A percentile compares a stretch with the other conserved stretches of the same genome.
Evolutionary conservation across 2,329 filamentous ascomycete species (phyloP).

Genomic region (Trichophyton verrucosum): DNA sequence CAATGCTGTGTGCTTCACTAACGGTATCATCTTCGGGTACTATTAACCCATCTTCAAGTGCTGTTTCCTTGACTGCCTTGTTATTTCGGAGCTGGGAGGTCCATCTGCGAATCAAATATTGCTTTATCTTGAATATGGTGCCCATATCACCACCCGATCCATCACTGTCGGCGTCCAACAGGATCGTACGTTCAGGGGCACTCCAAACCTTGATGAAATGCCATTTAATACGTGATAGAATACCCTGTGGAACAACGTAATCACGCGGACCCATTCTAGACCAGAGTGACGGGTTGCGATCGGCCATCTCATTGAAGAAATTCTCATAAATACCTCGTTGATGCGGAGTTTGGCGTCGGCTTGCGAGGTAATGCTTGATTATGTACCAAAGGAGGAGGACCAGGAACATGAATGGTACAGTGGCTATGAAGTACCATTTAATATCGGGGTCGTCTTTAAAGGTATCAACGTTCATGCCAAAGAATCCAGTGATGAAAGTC

Average conservation of each 20-base stretch:
- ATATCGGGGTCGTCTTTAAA: slow-evolving; percentile 34
- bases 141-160: slow-evolving; percentile 23
- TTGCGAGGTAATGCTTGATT: slow-evolving; percentile 35
- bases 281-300: slow-evolving; percentile 38
- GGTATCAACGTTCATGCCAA: slow-evolving; percentile 40
- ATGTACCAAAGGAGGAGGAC: slow-evolving; percentile 38
- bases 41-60: slow-evolving; percentile 12
- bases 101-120: slow-evolving; percentile 31
- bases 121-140: slow-evolving; percentile 27
- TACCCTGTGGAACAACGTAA: slow-evolving; percentile 29
- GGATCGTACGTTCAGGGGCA: slow-evolving; percentile 29
- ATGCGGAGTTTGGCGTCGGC: slow-evolving; percentile 33
- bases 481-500: slow-evolving; percentile 39
- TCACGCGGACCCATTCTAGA: slow-evolving; percentile 35
- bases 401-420: slow-evolving; percentile 35
- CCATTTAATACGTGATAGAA: slow-evolving; percentile 36
- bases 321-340: slow-evolving; percentile 40
- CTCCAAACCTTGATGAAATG: slow-evolving; percentile 37
- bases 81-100: slow-evolving; percentile 22
- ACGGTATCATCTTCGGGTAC: slow-evolving; percentile 8
- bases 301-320: slow-evolving; percentile 38
- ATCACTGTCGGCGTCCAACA: slow-evolving; percentile 19
- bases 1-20: slow-evolving; percentile 9
- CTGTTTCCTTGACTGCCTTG: not conserved
- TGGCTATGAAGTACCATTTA: slow-evolving; percentile 40